phyloP scores from a whole-genome alignment of 2,329 filamentous ascomycete species.

The Botrytis fragariae region DNA sequence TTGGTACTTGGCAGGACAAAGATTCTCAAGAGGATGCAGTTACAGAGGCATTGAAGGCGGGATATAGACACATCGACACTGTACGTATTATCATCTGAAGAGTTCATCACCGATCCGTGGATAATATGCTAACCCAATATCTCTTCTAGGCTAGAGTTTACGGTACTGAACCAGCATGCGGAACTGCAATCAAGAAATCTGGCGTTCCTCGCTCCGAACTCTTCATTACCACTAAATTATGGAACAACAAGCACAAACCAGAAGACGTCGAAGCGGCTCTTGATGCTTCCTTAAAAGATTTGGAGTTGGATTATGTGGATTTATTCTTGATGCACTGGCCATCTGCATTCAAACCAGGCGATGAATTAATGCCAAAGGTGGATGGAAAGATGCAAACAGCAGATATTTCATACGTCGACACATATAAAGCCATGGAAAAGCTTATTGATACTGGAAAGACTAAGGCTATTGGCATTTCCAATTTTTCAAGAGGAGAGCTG shows the following conservation, averaged over 20 bases:
- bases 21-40: slow-evolving; percentile 43
- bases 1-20: slow-evolving; percentile 46
- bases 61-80: slow-evolving; percentile 52
- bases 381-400: slow-evolving; percentile 40
- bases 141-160: slow-evolving; percentile 77
- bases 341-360: slow-evolving; percentile 73
- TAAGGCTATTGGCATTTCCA: slow-evolving; percentile 47
- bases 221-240: slow-evolving; percentile 66
- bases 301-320: slow-evolving; percentile 80
- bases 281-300: slow-evolving; percentile 67
- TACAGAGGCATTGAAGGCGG: slow-evolving; percentile 43
- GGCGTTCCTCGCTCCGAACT: slow-evolving; percentile 64
- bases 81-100: slow-evolving; percentile 4
- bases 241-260: slow-evolving; percentile 72
- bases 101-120: not conserved
- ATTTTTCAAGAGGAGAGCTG: slow-evolving; percentile 40
- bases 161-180: slow-evolving; percentile 75
- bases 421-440: slow-evolving; percentile 75
- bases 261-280: slow-evolving; percentile 57
- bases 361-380: slow-evolving; percentile 32
- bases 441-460: slow-evolving; percentile 59
- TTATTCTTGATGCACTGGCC: slow-evolving; percentile 84
- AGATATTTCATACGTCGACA: slow-evolving; percentile 61
- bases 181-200: slow-evolving; percentile 59
- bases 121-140: slow-evolving; percentile 45